Percentiles rank a stretch among this genome's conserved stretches.
These are phyloP conservation scores for Onygenales sp. DNA, from an alignment of 2,329 filamentous ascomycete genomes.

Conservation along the genomic window DNA sequence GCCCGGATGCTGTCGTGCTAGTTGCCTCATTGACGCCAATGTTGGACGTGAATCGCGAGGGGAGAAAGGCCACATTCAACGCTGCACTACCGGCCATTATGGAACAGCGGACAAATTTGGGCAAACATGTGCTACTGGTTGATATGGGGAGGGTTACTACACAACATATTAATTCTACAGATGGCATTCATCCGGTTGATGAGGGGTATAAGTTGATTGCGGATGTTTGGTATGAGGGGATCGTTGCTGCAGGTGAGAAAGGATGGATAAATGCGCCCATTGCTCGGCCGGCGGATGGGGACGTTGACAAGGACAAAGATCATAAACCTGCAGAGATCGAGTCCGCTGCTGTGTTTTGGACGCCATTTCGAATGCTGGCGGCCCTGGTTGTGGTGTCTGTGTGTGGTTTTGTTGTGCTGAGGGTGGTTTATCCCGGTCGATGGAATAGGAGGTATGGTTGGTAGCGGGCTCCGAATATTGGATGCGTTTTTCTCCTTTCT, in stretches of 20 bases:
- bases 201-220: slow-evolving; percentile 1
- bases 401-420: background rate
- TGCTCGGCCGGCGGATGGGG: background rate
- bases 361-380: background rate
- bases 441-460: background rate
- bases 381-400: background rate
- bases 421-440: background rate
- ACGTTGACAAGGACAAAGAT: background rate
- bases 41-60: background rate
- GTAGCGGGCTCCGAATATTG: no score
- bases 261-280: background rate
- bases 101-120: background rate
- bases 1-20: slow-evolving; percentile 24
- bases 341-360: background rate
- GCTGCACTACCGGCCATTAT: background rate
- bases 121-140: slow-evolving; percentile 1
- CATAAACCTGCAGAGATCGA: background rate
- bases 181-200: slow-evolving; percentile 4
- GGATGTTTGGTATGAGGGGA: slow-evolving; percentile 1
- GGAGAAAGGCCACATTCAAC: background rate
- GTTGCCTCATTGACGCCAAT: slow-evolving; percentile 27
- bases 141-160: slow-evolving; percentile 1
- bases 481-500: no score
- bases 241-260: background rate
- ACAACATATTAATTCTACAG: background rate